Evolutionary conservation across 345 rosid genomes (phyloP), one percentile per base, ranked within the genome.

Genomic region (Moricandia arvensis): DNA sequence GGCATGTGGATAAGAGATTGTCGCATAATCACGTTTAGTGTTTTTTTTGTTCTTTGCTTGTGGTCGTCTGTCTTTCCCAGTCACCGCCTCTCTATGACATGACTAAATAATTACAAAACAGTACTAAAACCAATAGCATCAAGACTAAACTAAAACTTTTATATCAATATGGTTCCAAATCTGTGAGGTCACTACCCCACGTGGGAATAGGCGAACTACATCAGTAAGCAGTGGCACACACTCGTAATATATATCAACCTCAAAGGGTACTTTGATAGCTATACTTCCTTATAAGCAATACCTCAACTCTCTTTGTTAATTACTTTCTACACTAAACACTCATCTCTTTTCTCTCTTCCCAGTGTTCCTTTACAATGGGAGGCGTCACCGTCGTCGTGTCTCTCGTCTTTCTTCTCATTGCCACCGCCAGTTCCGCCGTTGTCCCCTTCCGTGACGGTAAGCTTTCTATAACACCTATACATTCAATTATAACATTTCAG

Each of bases 361-460:
- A 8, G 43, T 3, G 10, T n/a, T 62, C 59, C 66, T 3, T 67
- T 17, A 79, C 12, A 43, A 79, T 79, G 82, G 66, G 70, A 68
- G 78, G 66, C 12, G 29, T 62, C 75, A 62, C 74, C 63, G 63
- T 65, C 63, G 63, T 65, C 68, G 76, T 71, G 18, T 54, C 71
- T 62, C 30, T 73, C 57, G 16, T 62, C 78, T 62, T 79, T 61
- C 62, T 79, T 55, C 66, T 79, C 71, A 63, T 68, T 65, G 29
- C 55, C 82, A 41, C 81, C 21, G 81, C 21, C 7, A 26, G 26
- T 1, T 8, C 80, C 17, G 71, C 74, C 65, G 78, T 3, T 57
- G 7, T 72, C 59, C 17, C 51, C 16, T 73, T 79, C 78, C 78
- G 66, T 54, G 81, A 73, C 45, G 81, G 81, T 79, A 73, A 61